Evolutionary conservation across 2,329 filamentous ascomycete genomes (phyloP).

Genomic region (Penicillium sp.): DNA sequence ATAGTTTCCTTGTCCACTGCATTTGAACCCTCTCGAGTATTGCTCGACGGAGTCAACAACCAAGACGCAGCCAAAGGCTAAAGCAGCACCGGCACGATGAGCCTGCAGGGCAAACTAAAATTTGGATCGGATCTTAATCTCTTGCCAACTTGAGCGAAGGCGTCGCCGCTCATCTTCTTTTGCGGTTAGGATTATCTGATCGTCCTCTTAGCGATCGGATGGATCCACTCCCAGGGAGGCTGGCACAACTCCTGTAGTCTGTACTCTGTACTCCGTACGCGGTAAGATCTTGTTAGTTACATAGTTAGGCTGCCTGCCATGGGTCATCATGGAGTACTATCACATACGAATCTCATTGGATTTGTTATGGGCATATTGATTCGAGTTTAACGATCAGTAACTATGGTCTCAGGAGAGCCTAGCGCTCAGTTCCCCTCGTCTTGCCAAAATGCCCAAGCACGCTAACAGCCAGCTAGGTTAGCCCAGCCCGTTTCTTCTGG

Average conservation of each 20-base stretch:
- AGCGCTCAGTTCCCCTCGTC: background rate
- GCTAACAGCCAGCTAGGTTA: background rate
- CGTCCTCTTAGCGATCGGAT: constrained; percentile 28
- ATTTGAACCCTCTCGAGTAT: background rate
- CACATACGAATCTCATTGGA: too few relatives aligned
- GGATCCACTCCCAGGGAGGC: constrained; percentile 16
- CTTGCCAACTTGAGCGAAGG: constrained; percentile 29
- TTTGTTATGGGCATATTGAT: background rate
- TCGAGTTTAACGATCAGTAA: constrained; percentile 13
- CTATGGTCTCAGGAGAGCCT: background rate
- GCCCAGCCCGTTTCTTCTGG: background rate
- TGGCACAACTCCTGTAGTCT: constrained; percentile 1
- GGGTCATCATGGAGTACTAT: background rate
- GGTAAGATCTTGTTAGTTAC: background rate
- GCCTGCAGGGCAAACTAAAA: constrained; percentile 17
- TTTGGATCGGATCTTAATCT: constrained; percentile 33
- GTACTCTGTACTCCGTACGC: too few relatives aligned
- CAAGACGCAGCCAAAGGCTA: background rate
- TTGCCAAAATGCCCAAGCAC: background rate
- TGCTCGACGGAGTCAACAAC: constrained; percentile 2
- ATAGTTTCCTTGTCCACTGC: background rate
- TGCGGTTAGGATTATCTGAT: constrained; percentile 30
- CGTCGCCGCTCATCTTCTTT: constrained; percentile 26
- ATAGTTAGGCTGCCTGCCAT: too few relatives aligned
- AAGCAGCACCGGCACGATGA: background rate